Evolutionary conservation across 2,329 filamentous ascomycete species (phyloP).

Genomic region (Fusarium aywerte): DNA sequence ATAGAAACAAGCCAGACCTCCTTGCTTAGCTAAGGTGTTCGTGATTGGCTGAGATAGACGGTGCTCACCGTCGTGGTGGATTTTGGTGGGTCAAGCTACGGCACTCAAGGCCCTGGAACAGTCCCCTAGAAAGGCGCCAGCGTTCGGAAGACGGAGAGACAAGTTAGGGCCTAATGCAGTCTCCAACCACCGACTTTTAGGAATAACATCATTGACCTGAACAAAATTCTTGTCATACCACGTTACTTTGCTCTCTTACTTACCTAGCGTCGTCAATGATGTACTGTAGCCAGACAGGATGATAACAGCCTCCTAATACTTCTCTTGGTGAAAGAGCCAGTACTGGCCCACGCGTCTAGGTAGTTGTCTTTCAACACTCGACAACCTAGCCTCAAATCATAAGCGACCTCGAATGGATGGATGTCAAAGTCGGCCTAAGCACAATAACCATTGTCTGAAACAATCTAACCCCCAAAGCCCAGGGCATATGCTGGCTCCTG

Average conservation of each 20-base stretch:
- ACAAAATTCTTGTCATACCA: slow-evolving; percentile 2
- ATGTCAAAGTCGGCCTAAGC: not conserved
- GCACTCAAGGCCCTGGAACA: slow-evolving; percentile 27
- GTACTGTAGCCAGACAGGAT: not conserved
- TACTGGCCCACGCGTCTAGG: not conserved
- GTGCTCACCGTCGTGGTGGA: slow-evolving; percentile 29
- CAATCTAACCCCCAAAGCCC: slow-evolving; percentile 26
- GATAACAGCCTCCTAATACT: not conserved
- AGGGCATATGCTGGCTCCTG: slow-evolving; percentile 34
- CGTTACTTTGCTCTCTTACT: slow-evolving; percentile 1
- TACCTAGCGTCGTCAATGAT: not conserved
- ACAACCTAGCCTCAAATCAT: not conserved
- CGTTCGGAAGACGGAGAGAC: slow-evolving; percentile 17
- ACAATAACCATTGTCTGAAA: slow-evolving; percentile 12
- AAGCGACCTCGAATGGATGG: not conserved
- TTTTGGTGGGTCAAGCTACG: slow-evolving; percentile 4
- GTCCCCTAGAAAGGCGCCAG: slow-evolving; percentile 29
- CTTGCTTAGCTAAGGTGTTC: slow-evolving; percentile 34
- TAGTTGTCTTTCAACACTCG: not conserved
- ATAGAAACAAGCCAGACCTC: slow-evolving; percentile 34
- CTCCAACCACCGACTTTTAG: slow-evolving; percentile 34
- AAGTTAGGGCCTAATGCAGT: not conserved
- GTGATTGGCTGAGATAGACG: slow-evolving; percentile 8
- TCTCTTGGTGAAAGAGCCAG: no score
- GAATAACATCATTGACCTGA: slow-evolving; percentile 15